Evolutionary conservation across 768 basidiomycete species (phyloP), one percentile per base, ranked within the genome.

Genomic region (Termitomyces sp.): DNA sequence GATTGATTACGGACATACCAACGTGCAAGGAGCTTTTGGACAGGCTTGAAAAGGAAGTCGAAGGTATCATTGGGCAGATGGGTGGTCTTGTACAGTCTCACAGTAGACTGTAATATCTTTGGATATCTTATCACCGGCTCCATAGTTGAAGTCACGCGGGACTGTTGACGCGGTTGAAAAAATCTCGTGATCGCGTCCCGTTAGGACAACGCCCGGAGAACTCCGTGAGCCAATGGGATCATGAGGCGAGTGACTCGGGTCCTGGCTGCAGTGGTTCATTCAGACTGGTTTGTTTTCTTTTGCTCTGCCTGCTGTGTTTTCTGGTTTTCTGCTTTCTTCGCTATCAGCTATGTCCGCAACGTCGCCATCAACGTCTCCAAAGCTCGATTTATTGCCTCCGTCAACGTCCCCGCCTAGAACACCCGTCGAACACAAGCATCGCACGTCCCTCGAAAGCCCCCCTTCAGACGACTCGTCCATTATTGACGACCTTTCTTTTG

Each of bases 1-100:
- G 89, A 2, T 67, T 91, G 58, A 93, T 96, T 66, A 77, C 88
- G 39, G 92, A 96, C 66, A 84, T 91, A 42, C 91, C 91, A 14
- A 89, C 87, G 1, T 95, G 92, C 72, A 77, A 86, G 55, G 88
- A 77, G 52, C 72, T 97, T 30, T 58, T 96, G 53, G 63, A 67
- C 17, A 74, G 80, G 61, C 80, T 96, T 44, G 94, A 92, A 73
- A 75, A 67, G 50, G 92, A 93, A 66, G 85, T 85, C 0, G 87
- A 89, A 68, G 81, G 80, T 54, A 80, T 85, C 48, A 80, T 94
- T 48, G 74, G 70, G 17, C 67, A 75, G 12, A 61, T 90, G 64
- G 68, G 66, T 23, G 68, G 65, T 37, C 27, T 74, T 19, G 64
- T 72, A 28, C 61, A 66, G 40, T 23, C 54, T 23, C 73, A 72